Evolutionary conservation across 805 yeast genomes (phyloP).

Genomic region (Candida awuae): DNA sequence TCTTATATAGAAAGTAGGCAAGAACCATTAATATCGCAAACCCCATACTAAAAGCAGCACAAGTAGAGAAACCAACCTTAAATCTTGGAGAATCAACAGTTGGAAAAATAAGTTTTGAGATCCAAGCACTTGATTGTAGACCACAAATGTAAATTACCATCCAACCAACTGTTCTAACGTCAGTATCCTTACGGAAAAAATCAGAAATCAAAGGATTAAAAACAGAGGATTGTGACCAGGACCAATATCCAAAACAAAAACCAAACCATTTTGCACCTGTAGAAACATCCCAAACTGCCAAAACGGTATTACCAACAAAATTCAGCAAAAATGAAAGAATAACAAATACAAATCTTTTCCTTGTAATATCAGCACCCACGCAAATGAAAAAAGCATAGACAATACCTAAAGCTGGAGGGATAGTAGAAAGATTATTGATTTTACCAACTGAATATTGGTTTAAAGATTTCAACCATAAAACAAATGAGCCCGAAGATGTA

Average conservation of each 20-base stretch:
- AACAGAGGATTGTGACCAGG: conserved; percentile 59
- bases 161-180: conserved; percentile 48
- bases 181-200: conserved; percentile 48
- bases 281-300: conserved; percentile 54
- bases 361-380: conserved; percentile 44
- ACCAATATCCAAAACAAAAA: conserved; percentile 49
- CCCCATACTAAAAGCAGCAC: conserved; percentile 31
- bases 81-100: conserved; percentile 53
- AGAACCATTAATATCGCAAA: conserved; percentile 17
- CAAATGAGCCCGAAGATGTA: conserved; percentile 46
- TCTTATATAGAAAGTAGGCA: conserved; percentile 36
- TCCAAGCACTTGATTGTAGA: conserved; percentile 30
- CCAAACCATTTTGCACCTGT: conserved; percentile 59
- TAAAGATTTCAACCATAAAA: conserved; percentile 54
- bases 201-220: conserved; percentile 52
- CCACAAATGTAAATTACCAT: conserved; percentile 49
- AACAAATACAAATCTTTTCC: conserved; percentile 49
- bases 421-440: conserved; percentile 43
- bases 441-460: conserved; percentile 35
- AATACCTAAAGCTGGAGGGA: conserved; percentile 55
- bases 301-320: conserved; percentile 43
- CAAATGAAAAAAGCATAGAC: conserved; percentile 39
- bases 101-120: conserved; percentile 30
- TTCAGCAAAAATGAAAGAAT: conserved; percentile 46
- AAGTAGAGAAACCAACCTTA: conserved; percentile 44